These are phyloP conservation scores for Podospora fimiseda DNA, from an alignment of 495 filamentous ascomycete species.

Conservation along the genomic window DNA sequence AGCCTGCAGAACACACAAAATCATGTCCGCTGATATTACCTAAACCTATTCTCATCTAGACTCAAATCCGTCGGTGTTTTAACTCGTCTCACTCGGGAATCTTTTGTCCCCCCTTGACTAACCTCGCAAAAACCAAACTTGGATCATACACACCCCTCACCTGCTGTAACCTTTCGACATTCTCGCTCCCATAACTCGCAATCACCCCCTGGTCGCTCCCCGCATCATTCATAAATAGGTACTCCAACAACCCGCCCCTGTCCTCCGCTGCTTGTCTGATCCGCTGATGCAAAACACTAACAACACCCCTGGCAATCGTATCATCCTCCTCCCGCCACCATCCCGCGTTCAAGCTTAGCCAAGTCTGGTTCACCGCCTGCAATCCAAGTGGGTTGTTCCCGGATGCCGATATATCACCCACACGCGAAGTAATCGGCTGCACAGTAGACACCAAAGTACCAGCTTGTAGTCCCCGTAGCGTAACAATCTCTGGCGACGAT, in stretches of 20 bases:
- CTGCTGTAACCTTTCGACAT: neutral
- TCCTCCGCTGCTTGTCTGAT: neutral
- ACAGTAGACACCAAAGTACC: neutral
- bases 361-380: constrained; percentile 2
- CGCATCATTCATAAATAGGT: neutral
- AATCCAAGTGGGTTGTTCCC: neutral
- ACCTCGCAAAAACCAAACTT: neutral
- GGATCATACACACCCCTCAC: neutral
- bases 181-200: neutral
- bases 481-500: neutral
- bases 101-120: neutral
- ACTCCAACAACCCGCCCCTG: too few species aligned
- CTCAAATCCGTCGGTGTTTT: too few species aligned
- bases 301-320: neutral
- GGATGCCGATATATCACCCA: neutral
- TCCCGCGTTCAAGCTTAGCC: neutral
- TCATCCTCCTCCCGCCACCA: neutral
- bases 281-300: neutral
- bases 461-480: neutral
- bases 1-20: too few species aligned
- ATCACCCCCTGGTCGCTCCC: neutral
- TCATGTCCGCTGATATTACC: too few species aligned
- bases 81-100: too few species aligned
- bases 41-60: too few species aligned
- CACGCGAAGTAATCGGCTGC: neutral